Base-by-base conservation (phyloP, 139 green algal genomes). In the Micractinium sp. region DNA sequence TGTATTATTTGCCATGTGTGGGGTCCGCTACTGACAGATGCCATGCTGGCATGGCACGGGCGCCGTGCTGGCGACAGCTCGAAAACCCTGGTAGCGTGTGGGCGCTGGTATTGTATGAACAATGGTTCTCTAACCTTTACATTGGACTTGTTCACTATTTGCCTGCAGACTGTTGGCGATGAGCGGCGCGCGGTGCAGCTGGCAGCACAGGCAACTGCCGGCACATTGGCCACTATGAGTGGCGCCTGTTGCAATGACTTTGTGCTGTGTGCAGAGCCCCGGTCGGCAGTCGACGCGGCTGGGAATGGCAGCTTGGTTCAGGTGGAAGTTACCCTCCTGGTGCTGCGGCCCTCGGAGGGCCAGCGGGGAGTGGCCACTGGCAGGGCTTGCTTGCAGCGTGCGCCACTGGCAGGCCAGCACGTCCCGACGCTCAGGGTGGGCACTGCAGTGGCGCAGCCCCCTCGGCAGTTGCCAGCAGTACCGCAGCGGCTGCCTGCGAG, bases 191-290 rank as follows among this genome's bases (percentile, higher is more conserved):
- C 81, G 1, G 61, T 36, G 63, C 92, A 88, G 29, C 86, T 89
- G 60, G 89, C 90, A 2, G 91, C 90, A 63, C 93, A 95, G 87
- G 93, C 93, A 33, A 90, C 92, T 31, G 90, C 90, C 2, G 93
- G 92, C 18, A 91, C 92, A 25, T 89, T 95, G 39, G 78, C 76
- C 41, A 79, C 9, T 39, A 74, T 95, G 71, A 93, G 93, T 36
- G 94, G 95, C 19, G 56, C 79, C 13, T 61, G 81, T 38, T 98
- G 95, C 91, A 61, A 94, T 27, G 95, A 98, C 73, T 95, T 97
- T 74, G 93, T 97, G 25, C 90, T 97, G 73, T 97, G 93, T 88
- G 93, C 94, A 3, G 41, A 88, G 87, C 47, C 82, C 1, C 38
- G 36, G 76, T 0, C 71, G 77, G 38, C 82, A 71, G 85, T 47